phyloP scores from a whole-genome alignment of 2,329 filamentous ascomycete genomes.

The Leptographium lundbergii region DNA sequence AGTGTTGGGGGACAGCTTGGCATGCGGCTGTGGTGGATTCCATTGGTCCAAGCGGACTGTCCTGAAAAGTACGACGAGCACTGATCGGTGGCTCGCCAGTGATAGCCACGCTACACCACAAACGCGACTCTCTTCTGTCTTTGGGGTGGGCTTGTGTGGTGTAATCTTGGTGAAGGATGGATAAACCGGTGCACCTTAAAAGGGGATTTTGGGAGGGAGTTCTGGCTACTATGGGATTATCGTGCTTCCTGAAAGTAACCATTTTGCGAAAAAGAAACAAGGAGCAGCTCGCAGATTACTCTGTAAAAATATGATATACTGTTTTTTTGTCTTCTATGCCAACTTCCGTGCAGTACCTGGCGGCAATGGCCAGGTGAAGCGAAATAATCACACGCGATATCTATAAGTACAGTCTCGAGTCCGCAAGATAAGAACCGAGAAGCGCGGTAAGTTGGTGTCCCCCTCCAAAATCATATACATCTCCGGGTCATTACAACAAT shows the following conservation, averaged over 20 bases:
- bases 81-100: background rate
- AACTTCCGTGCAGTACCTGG: background rate
- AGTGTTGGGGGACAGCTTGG: background rate
- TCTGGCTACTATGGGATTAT: constrained; percentile 12
- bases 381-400: background rate
- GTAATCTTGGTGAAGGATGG: background rate
- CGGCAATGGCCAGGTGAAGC: background rate
- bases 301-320: constrained; percentile 7
- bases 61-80: background rate
- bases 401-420: background rate
- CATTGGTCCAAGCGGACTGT: background rate
- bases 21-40: background rate
- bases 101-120: background rate
- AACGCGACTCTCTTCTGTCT: background rate
- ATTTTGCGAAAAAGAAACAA: constrained; percentile 1
- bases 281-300: constrained; percentile 2
- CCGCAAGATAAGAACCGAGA: background rate
- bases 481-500: background rate
- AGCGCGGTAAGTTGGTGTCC: background rate
- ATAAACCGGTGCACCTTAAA: background rate
- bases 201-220: constrained; percentile 7
- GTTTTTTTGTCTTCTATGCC: constrained; percentile 2
- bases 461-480: background rate
- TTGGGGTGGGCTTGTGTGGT: background rate
- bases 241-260: constrained; percentile 1